Evolutionary conservation across 2,329 filamentous ascomycete genomes (phyloP).

Genomic region (Trichoderma sp.): DNA sequence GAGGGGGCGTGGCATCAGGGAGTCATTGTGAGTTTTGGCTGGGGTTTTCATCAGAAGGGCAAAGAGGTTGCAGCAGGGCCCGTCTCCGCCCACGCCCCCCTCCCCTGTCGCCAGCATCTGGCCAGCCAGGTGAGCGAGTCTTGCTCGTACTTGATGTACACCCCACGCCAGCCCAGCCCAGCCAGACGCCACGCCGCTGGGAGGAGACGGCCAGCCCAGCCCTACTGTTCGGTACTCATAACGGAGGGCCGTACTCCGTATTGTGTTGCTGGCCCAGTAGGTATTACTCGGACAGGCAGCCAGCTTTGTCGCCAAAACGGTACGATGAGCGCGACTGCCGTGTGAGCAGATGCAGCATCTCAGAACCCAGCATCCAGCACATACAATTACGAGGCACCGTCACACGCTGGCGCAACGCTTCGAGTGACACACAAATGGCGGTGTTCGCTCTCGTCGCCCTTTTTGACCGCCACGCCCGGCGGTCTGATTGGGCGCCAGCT

Average conservation of each 20-base stretch:
- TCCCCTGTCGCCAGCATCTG: background rate
- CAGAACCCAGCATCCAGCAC: too few relatives aligned
- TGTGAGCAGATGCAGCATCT: too few relatives aligned
- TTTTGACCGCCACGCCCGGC: slow-evolving; percentile 26
- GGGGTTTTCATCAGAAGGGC: slow-evolving; percentile 19
- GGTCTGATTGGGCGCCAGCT: slow-evolving; percentile 24
- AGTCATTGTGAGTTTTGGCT: slow-evolving; percentile 14
- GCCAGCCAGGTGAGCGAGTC: too few relatives aligned
- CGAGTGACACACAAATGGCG: slow-evolving; percentile 25
- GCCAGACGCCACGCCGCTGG: slow-evolving; percentile 16
- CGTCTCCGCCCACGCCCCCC: slow-evolving; percentile 6
- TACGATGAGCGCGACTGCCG: too few relatives aligned
- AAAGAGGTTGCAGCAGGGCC: slow-evolving; percentile 25
- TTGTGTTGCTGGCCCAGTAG: too few relatives aligned
- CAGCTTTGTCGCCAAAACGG: background rate
- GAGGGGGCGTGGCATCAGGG: slow-evolving; percentile 22
- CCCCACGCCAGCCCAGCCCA: background rate
- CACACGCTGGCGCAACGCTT: background rate
- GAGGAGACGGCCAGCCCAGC: slow-evolving; percentile 1
- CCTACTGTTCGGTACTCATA: background rate
- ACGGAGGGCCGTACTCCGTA: background rate
- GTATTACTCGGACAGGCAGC: background rate
- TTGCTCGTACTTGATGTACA: too few relatives aligned
- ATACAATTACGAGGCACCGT: too few relatives aligned
- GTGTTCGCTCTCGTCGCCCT: slow-evolving; percentile 22